phyloP scores from a whole-genome alignment of 2,329 filamentous ascomycete species.

The Nemania abortiva region DNA sequence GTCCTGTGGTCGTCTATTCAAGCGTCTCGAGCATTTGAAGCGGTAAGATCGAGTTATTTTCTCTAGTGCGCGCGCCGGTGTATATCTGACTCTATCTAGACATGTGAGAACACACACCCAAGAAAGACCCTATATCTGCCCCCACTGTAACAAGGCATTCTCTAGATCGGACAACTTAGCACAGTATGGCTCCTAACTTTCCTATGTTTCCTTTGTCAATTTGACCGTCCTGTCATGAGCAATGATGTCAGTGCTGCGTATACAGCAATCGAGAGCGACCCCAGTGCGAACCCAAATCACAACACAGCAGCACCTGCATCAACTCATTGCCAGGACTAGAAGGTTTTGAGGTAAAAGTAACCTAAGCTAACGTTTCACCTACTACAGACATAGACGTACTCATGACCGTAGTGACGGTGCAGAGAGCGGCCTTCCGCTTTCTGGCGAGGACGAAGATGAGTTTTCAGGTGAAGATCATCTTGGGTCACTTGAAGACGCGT shows the following conservation, averaged over 20 bases:
- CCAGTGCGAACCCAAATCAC: slow-evolving; percentile 50
- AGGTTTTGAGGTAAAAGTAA: slow-evolving; percentile 37
- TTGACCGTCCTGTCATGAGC: slow-evolving; percentile 57
- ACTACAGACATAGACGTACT: slow-evolving; percentile 82
- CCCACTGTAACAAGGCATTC: slow-evolving; percentile 98
- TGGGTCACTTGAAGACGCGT: slow-evolving; percentile 82
- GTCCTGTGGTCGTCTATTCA: slow-evolving; percentile 96
- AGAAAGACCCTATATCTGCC: slow-evolving; percentile 98
- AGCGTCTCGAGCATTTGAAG: slow-evolving; percentile 98
- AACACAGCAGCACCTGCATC: slow-evolving; percentile 54
- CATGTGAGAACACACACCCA: slow-evolving; percentile 99
- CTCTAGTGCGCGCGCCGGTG: slow-evolving; percentile 55
- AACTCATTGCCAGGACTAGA: slow-evolving; percentile 49
- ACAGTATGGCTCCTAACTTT: slow-evolving; percentile 75
- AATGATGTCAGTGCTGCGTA: slow-evolving; percentile 54
- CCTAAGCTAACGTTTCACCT: slow-evolving; percentile 56
- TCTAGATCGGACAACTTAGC: slow-evolving; percentile 98
- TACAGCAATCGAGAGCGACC: slow-evolving; percentile 48
- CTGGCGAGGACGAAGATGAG: slow-evolving; percentile 89
- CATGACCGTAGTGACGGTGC: slow-evolving; percentile 74
- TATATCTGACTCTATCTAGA: slow-evolving; percentile 71
- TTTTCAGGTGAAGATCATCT: slow-evolving; percentile 85
- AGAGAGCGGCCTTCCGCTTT: slow-evolving; percentile 70
- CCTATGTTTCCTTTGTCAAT: slow-evolving; percentile 54
- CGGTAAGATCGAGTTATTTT: slow-evolving; percentile 75